These are phyloP conservation scores for Sechiopsis laciniata DNA, from an alignment of 306 rosid genomes.

Conservation along the genomic window DNA sequence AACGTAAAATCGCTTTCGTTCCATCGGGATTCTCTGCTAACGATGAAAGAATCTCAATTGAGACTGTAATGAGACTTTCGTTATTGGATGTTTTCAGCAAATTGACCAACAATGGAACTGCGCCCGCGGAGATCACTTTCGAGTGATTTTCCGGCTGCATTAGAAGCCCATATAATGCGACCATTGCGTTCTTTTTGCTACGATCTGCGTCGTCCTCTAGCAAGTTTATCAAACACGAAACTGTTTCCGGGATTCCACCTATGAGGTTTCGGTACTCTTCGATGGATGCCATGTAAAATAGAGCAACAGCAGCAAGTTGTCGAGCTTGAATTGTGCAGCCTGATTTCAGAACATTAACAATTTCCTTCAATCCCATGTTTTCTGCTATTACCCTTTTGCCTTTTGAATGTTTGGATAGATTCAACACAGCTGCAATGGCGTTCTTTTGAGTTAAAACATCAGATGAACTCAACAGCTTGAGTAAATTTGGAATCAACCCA, in stretches of 20 bases:
- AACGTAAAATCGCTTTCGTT: constrained; percentile 28
- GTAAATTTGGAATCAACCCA: constrained; percentile 42
- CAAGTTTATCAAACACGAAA: constrained; percentile 48
- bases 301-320: constrained; percentile 58
- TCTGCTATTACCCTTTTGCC: constrained; percentile 42
- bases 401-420: constrained; percentile 56
- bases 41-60: constrained; percentile 55
- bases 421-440: constrained; percentile 62
- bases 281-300: constrained; percentile 64
- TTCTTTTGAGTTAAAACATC: constrained; percentile 51
- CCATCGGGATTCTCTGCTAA: constrained; percentile 64
- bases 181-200: constrained; percentile 63
- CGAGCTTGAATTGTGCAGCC: constrained; percentile 46
- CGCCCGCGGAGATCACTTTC: constrained; percentile 42
- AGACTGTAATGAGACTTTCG: constrained; percentile 51
- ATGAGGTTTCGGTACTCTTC: constrained; percentile 46
- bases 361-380: constrained; percentile 45
- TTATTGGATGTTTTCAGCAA: constrained; percentile 30
- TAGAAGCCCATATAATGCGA: constrained; percentile 58
- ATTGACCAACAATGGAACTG: constrained; percentile 42
- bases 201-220: constrained; percentile 39
- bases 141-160: constrained; percentile 43
- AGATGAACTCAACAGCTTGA: constrained; percentile 34
- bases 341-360: constrained; percentile 45
- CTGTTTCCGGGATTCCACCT: constrained; percentile 46